Evolutionary conservation across 2,329 filamentous ascomycete genomes (phyloP), one percentile per base, ranked within the genome.

Genomic region (Nigrospora oryzae): DNA sequence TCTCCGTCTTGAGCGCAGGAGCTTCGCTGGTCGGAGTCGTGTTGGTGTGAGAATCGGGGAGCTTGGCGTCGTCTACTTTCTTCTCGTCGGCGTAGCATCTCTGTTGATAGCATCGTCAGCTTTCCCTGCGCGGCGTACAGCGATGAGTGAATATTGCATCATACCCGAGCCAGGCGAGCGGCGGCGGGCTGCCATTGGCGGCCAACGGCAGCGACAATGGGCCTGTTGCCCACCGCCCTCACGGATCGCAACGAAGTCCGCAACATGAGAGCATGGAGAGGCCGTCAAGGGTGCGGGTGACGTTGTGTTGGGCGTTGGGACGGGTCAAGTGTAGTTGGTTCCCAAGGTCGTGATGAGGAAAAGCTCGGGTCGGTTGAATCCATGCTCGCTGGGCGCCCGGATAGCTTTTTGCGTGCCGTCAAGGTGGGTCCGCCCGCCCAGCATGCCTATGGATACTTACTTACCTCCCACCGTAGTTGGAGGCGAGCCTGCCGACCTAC

Each of bases 231-330:
- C 63, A 81, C 66, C 59, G 73, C 70, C 72, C 72, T 78, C 62
- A 75, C 75, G 64, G 79, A 80, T 70, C 74, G 77, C 70, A 83
- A 69, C 66, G 79, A 82, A 65, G 77, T 78, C 71, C 79, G 80
- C 76, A 84, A 75, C 80, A 84, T 84, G 71, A 72, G 71, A 69
- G 68, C 70, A 69, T 72, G 64, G 57, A 56, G 49, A 33, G 36
- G 35, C 40, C 35, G 40, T n/a, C 34, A 36, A 36, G 34, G 34
- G 13, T 28, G 23, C 23, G 23, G 23, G 23, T 28, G 23, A 36
- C 13, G 15, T 36, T 14, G 13, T 36, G 34, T 36, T 36, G 34
- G 34, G 14, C 14, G 15, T 36, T 5, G 34, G 34, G 34, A 16
- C 15, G 13, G 14, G 13, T 14, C 14, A 36, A 12, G 14, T 36